Base-by-base conservation (phyloP, 768 basidiomycete species). In the Rhizopogon rudus region DNA sequence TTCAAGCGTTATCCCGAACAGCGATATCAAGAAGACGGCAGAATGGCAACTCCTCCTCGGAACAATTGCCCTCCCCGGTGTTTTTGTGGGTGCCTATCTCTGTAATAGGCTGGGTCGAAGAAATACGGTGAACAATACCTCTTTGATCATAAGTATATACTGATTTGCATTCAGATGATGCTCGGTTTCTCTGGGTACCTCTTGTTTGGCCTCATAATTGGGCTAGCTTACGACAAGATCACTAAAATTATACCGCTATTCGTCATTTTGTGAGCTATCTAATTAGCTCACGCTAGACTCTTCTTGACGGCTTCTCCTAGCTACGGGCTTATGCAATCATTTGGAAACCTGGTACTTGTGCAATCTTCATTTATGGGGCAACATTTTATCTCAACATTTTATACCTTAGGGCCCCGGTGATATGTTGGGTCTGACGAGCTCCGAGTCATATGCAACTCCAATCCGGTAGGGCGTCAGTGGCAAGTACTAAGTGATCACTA, bases 321-420 rank as follows among this genome's bases (percentile, higher is more conserved):
- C 60, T 88, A 86, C 65, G 87, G 83, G 2, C 69, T 87, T 52
- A 86, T 88, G 86, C 83, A 87, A 60, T 86, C 82, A 3, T 79
- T 76, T 44, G 86, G 86, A n/a, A 88, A 88, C 61, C 46, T 87
- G 71, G 82, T 80, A 63, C 40, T 71, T 63, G 20, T 17, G 14
- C 37, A 41, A 37, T 39, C 20, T 20, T 29, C 40, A 12, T 28
- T 56, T 31, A 22, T 14, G 25, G 51, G 22, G n/a, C 13, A 49
- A 41, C 22, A 8, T 44, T 48, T 22, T 9, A 31, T 22, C 44
- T 65, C 12, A 71, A 46, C 12, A 20, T 6, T 46, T 7, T 48
- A 16, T 28, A 22, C 17, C 54, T 22, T 58, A 84, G 82, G 86
- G 87, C 16, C 86, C 87, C 2, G 87, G 88, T 20, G 80, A 88